Percentiles rank a stretch among this genome's conserved stretches.
phyloP scores from a whole-genome alignment of 2,329 filamentous ascomycete species.

The Penicillium brevicompactum region DNA sequence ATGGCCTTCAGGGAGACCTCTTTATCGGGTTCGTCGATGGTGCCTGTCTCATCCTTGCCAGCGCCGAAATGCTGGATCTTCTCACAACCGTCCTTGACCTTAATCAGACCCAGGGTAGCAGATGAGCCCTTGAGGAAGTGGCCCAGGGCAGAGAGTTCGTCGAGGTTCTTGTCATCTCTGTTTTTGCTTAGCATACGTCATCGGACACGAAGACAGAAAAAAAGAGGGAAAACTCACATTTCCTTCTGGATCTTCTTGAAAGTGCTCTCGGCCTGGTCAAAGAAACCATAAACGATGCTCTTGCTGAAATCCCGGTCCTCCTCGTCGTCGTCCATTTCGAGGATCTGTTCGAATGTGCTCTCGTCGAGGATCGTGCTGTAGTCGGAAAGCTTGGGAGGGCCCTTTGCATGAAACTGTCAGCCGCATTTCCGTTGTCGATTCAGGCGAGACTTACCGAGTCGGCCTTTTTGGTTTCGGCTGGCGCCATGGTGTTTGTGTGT shows the following conservation, averaged over 20 bases:
- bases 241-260: constrained; percentile 81
- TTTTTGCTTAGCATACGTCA: constrained; percentile 3
- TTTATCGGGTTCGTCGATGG: constrained; percentile 65
- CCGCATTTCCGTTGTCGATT: constrained; percentile 9
- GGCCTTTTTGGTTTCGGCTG: constrained; percentile 30
- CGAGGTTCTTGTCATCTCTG: constrained; percentile 69
- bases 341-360: constrained; percentile 85
- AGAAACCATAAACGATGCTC: constrained; percentile 88
- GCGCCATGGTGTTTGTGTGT: constrained; percentile 27
- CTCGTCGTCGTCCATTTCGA: constrained; percentile 95
- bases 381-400: constrained; percentile 56
- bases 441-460: constrained; percentile 24
- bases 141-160: constrained; percentile 77
- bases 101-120: constrained; percentile 85
- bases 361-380: constrained; percentile 77
- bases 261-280: constrained; percentile 84
- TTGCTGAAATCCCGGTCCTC: constrained; percentile 86
- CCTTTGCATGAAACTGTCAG: constrained; percentile 32
- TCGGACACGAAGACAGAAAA: background rate
- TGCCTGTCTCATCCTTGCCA: constrained; percentile 76
- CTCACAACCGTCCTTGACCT: constrained; percentile 91
- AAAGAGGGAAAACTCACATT: constrained; percentile 65
- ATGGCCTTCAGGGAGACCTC: constrained; percentile 71
- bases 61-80: constrained; percentile 94
- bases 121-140: constrained; percentile 98